Evolutionary conservation across 2,329 filamentous ascomycete genomes (phyloP), one percentile per base, ranked within the genome.

Genomic region (Aureobasidium mangrovei): DNA sequence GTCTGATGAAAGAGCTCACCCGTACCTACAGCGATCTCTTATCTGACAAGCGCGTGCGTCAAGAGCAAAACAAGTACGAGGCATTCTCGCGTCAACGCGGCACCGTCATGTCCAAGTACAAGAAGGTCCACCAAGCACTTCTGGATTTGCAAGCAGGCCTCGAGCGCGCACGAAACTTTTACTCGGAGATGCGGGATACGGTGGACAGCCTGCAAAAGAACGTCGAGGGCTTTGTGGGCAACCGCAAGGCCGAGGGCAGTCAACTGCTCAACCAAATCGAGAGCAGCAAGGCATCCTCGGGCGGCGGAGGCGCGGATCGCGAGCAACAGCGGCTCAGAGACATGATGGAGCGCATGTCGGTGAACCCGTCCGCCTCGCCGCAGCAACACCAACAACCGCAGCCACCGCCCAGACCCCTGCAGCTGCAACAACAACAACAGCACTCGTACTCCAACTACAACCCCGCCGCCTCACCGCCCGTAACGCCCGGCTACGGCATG

Each of bases 51-150:
- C 82, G 93, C 54, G 91, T 98, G 10, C 82, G 90, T 46, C 83
- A 89, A 0, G 93, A 98, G 70, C 91, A 97, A 72, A 94, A 83
- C 73, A 96, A 94, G 70, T 97, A 96, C 65, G 93, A 98, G 67
- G 74, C 78, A 1, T 88, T 95, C 59, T 91, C 90, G 53, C 80
- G 89, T 54, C 90, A 95, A 67, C 80, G 89, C 41, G 86, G 83
- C 47, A 77, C 83, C 0, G 91, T 94, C 4, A 82, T 95, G 70
- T 84, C 83, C 62, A 88, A 84, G 67, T 98, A 97, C 71, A 91
- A 90, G 70, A 86, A 89, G 58, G 83, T 93, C 1, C 94, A 94
- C 63, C 89, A 95, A 68, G 89, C 91, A 59, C 97, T 95, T 68
- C 80, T 94, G 57, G 91, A 95, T 63, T 79, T 98, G 9, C 82